A percentile compares a stretch with the other conserved stretches of the same genome.
phyloP scores from a whole-genome alignment of 768 basidiomycete species.

The Pulveroboletus ravenelii region DNA sequence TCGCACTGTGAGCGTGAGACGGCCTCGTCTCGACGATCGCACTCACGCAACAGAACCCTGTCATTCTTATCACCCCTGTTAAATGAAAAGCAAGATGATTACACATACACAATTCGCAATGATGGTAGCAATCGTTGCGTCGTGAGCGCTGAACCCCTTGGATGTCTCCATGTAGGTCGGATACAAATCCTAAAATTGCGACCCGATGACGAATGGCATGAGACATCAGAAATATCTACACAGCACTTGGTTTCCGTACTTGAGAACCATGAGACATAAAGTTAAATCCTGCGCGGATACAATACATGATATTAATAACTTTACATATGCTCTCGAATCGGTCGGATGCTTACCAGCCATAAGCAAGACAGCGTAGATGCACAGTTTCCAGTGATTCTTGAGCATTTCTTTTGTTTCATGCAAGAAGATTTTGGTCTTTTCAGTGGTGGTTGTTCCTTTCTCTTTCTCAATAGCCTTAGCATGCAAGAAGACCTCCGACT shows the following conservation, averaged over 20 bases:
- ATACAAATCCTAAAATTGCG: slow-evolving; percentile 54
- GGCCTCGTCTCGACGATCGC: slow-evolving; percentile 3
- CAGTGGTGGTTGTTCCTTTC: slow-evolving; percentile 29
- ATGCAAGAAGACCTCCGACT: slow-evolving; percentile 68
- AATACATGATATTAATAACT: neutral
- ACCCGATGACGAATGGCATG: neutral
- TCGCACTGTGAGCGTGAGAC: neutral
- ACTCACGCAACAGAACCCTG: slow-evolving; percentile 46
- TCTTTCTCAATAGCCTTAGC: slow-evolving; percentile 54
- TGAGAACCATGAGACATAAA: slow-evolving; percentile 74
- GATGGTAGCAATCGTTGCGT: slow-evolving; percentile 74
- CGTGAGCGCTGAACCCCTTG: slow-evolving; percentile 54
- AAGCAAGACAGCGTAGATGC: slow-evolving; percentile 78
- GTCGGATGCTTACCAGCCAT: slow-evolving; percentile 49
- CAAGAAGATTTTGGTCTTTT: slow-evolving; percentile 70
- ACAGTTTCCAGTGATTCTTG: slow-evolving; percentile 74
- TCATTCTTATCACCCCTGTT: neutral
- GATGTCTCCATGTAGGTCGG: slow-evolving; percentile 66
- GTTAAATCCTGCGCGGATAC: slow-evolving; percentile 51
- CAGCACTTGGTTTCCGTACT: slow-evolving; percentile 26
- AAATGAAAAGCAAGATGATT: neutral
- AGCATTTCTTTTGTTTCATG: slow-evolving; percentile 73
- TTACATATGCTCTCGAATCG: neutral
- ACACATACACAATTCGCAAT: slow-evolving; percentile 64
- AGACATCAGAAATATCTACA: neutral